These are phyloP conservation scores for Avena eriantha DNA, from an alignment of 176 grass and related monocot species.

Conservation along the genomic window DNA sequence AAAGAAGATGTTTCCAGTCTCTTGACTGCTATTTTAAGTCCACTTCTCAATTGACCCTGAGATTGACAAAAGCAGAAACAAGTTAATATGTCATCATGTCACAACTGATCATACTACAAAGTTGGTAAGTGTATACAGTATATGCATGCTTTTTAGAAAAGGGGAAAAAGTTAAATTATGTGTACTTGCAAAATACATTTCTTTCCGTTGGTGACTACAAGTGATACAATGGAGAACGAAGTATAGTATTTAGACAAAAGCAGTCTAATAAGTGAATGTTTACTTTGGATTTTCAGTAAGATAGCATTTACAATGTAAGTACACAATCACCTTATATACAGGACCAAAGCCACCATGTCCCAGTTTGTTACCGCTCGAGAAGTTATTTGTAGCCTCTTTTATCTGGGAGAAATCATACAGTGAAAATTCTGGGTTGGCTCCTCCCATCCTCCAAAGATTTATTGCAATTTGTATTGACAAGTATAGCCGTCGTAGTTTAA, in stretches of 20 bases:
- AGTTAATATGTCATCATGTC: neutral
- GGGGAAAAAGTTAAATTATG: neutral
- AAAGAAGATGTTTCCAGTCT: conserved; percentile 51
- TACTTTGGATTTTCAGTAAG: conserved; percentile 28
- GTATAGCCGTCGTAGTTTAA: conserved; percentile 37
- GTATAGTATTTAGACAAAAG: neutral
- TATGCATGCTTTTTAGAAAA: neutral
- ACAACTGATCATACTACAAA: neutral
- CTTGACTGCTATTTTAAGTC: conserved; percentile 68
- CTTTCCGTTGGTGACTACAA: neutral
- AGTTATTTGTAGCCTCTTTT: conserved; percentile 65
- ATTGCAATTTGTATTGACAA: conserved; percentile 48
- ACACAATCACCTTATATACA: conserved; percentile 75
- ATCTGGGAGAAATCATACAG: conserved; percentile 56
- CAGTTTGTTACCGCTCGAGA: conserved; percentile 68
- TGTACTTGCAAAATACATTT: conserved; percentile 4
- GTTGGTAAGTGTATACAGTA: neutral
- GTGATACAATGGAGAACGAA: neutral
- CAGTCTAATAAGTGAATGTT: neutral
- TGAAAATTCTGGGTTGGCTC: conserved; percentile 43
- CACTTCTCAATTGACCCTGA: conserved; percentile 55
- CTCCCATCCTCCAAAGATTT: conserved; percentile 46
- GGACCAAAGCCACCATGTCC: conserved; percentile 80
- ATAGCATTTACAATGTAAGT: neutral
- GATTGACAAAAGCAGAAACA: neutral